Base-by-base conservation (phyloP, 176 grass and related monocot species). In the Poa pratensis region DNA sequence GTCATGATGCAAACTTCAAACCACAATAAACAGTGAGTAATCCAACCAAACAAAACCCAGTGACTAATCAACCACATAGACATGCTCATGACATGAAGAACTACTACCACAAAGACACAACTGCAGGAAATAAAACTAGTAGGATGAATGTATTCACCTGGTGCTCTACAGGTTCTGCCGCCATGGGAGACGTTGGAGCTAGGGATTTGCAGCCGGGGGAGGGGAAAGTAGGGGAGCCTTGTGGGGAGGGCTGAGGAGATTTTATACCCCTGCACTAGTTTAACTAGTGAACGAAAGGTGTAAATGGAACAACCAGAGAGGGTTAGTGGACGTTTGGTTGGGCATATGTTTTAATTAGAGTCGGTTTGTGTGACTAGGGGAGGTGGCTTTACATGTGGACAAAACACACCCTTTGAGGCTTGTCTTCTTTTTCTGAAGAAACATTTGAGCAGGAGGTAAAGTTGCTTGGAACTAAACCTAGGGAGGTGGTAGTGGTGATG, bases 151-250 rank as follows among this genome's bases (percentile, higher is more conserved):
- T 79, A 3, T 5, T 60, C 79, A 90, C 89, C 89, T 90, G 85
- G 53, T 6, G 80, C 80, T 91, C 81, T 9, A 91, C 73, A 80
- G 89, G 69, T 54, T 91, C 89, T 34, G 89, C 43, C 51, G 89
- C 89, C 89, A 91, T 91, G 80, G 43, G 81, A 84, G 81, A 49
- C 26, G 22, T 23, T 26, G 67, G 66, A 49, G 43, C 43, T 46
- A 48, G 76, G n/a, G 39, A 46, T 64, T 90, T 46, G 34, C 67
- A 80, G 46, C 7, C 22, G 35, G 57, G 48, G 19, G 46, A 76
- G 75, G 76, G 85, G 85, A 87, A 87, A 91, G 89, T 90, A 81
- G 19, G 24, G 69, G 76, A 87, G 69, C 62, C 89, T 79, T 87
- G 69, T 84, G 80, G 63, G 58, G 71, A 80, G 80, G 60, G 59